Evolutionary conservation across 352 stramenopile species (phyloP), one percentile per base, ranked within the genome.

Genomic region (Phytophthora aleatoria): DNA sequence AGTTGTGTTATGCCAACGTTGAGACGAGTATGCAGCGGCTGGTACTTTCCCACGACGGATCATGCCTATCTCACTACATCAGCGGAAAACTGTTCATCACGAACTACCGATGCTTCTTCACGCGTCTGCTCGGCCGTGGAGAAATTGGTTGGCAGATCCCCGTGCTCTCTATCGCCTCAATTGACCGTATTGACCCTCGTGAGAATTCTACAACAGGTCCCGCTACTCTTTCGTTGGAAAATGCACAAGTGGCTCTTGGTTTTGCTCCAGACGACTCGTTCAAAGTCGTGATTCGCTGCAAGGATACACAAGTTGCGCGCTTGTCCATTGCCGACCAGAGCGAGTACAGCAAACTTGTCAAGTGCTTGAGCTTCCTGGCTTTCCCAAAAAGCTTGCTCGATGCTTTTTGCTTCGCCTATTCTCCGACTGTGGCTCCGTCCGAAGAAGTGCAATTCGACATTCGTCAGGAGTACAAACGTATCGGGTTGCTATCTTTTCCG

Each of bases 81-180:
- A 83, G 73, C 30, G 87, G 87, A 2, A 90, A 88, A 49, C 73
- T 95, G 49, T 94, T 85, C 47, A 82, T 95, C 39, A 94, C 83
- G 11, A 95, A 90, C 62, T 95, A 94, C 47, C 85, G 87, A 8
- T 95, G 87, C 41, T 74, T 91, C 30, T 95, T 94, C 67, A 87
- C 73, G 15, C 74, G 74, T 9, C 24, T 89, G 7, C 61, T 91
- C 13, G 78, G 66, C 30, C 61, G 55, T 24, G 69, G 69, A 13
- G 76, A 85, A 33, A 79, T 93, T 20, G 81, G 87, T 31, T 93
- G 84, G 87, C 84, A 95, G 24, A 70, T 92, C 5, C 84, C 87
- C 0, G 81, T 95, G 33, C 71, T 95, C 2, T 91, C 85, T 12
- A 92, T 95, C 52, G 53, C 70, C 16, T 85, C 82, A 2, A 78